Evolutionary conservation across 179 eudicot species (phyloP).

Genomic region (Vitellaria paradoxa): DNA sequence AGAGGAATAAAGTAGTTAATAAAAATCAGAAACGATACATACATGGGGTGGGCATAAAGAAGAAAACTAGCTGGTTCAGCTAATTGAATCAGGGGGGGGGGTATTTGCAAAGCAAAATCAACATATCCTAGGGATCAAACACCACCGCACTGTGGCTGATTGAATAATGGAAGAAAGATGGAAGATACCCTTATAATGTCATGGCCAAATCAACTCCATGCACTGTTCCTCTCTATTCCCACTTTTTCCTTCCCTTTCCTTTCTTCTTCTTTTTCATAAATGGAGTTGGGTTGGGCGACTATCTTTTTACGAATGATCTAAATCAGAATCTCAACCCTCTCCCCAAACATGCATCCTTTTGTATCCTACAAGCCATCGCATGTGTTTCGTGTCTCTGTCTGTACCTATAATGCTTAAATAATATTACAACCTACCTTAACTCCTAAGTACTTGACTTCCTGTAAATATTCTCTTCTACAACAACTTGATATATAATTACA

Average conservation of each 20-base stretch:
- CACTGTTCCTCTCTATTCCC: not conserved
- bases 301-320: conserved; percentile 6
- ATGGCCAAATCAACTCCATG: conserved; percentile 1
- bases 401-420: not conserved
- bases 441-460: not conserved
- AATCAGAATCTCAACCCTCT: conserved; percentile 9
- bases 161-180: not conserved
- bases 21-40: not conserved
- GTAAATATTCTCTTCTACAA: not conserved
- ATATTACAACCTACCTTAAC: not conserved
- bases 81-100: not conserved
- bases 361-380: conserved; percentile 7
- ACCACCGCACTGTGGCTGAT: not conserved
- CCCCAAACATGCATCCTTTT: not conserved
- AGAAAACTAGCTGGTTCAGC: not conserved
- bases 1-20: not conserved
- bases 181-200: not conserved
- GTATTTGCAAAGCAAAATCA: conserved; percentile 1
- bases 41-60: not conserved
- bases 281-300: not conserved
- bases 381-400: not conserved
- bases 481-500: too few relatives aligned
- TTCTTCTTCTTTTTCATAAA: not conserved
- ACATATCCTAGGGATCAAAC: conserved; percentile 4
- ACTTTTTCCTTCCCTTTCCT: not conserved